These are phyloP conservation scores for Leccinum colubrinum DNA, from an alignment of 1,284 basidiomycete species.

Conservation along the genomic window DNA sequence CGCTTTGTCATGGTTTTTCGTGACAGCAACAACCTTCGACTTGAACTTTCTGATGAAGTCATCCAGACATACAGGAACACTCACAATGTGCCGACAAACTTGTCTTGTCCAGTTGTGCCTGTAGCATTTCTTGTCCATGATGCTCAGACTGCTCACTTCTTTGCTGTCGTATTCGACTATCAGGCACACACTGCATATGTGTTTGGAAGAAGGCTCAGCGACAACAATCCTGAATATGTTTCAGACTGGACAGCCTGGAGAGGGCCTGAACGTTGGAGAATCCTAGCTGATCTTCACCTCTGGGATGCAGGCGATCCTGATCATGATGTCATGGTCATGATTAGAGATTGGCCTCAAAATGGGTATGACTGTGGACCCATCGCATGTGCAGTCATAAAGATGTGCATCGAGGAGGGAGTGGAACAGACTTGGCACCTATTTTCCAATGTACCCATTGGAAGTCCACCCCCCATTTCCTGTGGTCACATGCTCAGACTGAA, in stretches of 20 bases:
- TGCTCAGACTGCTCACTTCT: conserved; percentile 2
- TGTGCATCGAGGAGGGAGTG: conserved; percentile 2
- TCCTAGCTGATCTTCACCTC: conserved; percentile 5
- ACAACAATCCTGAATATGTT: not conserved
- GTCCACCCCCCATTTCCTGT: not conserved
- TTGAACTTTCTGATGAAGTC: not conserved
- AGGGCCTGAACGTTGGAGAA: conserved; percentile 5
- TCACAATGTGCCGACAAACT: not conserved
- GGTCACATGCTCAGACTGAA: not conserved
- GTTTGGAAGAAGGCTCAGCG: not conserved
- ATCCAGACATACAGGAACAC: not conserved
- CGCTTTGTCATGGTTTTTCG: not conserved
- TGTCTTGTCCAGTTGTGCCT: not conserved
- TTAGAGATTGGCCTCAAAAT: conserved; percentile 12
- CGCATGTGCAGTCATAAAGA: conserved; percentile 1
- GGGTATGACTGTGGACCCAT: conserved; percentile 7
- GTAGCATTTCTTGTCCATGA: not conserved
- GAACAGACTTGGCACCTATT: not conserved
- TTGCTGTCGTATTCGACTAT: conserved; percentile 11
- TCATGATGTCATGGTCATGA: not conserved
- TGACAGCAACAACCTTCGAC: not conserved
- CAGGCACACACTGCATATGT: not conserved
- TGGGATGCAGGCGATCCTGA: not conserved
- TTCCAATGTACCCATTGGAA: not conserved
- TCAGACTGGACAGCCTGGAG: conserved; percentile 3